Base-by-base conservation (phyloP, 2,329 filamentous ascomycete genomes). In the Lasiodiplodia gonubiensis region DNA sequence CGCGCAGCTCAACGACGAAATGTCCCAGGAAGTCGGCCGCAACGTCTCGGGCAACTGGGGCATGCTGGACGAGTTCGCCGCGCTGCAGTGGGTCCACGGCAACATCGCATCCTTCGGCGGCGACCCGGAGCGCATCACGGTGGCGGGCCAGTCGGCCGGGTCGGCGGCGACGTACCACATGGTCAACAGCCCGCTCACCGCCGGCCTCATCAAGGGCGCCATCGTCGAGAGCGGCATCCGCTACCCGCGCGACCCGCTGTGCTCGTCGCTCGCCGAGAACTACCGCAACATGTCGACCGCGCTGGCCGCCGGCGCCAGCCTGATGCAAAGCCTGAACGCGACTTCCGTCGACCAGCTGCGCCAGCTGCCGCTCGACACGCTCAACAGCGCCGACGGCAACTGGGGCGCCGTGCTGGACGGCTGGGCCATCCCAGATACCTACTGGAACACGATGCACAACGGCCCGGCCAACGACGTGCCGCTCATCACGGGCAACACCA, bases 401-500 rank as follows among this genome's bases (percentile, higher is more conserved):
- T 18, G 48, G 21, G 14, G 55, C 37, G 55, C 49, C 18, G 63
- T 30, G 18, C 76, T 48, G 72, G 74, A 4, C 67, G 77, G 1
- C 37, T 68, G 72, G 69, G 73, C 49, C 8, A 8, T 77, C 73
- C 72, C 30, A 12, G 72, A 71, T 1, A 72, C 72, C 1, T 74
- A 73, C 35, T 63, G 23, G 49, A 67, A 68, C 55, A 64, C 67
- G 33, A 69, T 72, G 30, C 73, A 74, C 10, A 73, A 77, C 51
- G 73, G 72, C 1, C 69, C 68, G 0, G 72, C 76, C 21, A 67
- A 77, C 35, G 68, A 86, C 59, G 85, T 91, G 0, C 87, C 88
- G 0, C 82, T 90, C 35, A 80, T 92, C 1, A 78, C 86, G 23
- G 89, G 90, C 1, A 84, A 83, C n/a, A 91, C 90, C 72, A 85